Evolutionary conservation across 768 basidiomycete genomes (phyloP).

Genomic region (Neoboletus brunneissimus): DNA sequence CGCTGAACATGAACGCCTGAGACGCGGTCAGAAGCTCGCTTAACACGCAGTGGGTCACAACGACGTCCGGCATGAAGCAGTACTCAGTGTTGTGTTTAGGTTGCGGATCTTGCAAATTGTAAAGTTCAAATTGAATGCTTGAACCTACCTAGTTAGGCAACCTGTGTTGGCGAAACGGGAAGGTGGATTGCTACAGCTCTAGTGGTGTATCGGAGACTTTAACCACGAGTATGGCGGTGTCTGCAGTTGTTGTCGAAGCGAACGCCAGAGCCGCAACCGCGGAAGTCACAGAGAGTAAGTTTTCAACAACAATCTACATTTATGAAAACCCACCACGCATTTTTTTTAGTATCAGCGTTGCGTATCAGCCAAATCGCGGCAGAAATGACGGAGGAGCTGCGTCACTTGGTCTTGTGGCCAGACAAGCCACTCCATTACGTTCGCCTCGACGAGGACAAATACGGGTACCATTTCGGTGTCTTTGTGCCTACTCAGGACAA

Average conservation of each 20-base stretch:
- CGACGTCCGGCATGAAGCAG: neutral
- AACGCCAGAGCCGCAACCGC: neutral
- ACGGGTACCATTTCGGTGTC: conserved; percentile 53
- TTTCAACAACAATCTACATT: neutral
- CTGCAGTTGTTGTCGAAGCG: conserved; percentile 5
- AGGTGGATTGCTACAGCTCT: neutral
- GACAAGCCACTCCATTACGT: conserved; percentile 47
- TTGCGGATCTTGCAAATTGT: neutral
- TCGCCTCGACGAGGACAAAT: conserved; percentile 49
- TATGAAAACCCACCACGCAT: neutral
- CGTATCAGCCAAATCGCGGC: conserved; percentile 35
- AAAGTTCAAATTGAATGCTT: neutral
- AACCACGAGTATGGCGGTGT: conserved; percentile 2
- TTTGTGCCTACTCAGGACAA: conserved; percentile 39
- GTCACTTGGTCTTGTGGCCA: conserved; percentile 60
- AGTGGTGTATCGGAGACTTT: conserved; percentile 2
- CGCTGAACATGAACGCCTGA: neutral
- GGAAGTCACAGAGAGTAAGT: conserved; percentile 14
- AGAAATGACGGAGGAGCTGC: conserved; percentile 46
- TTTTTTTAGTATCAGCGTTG: conserved; percentile 10
- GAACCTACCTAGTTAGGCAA: conserved; percentile 8
- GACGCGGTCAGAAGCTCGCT: neutral
- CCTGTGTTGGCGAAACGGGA: neutral
- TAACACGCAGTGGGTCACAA: neutral
- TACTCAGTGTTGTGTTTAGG: neutral